Evolutionary conservation across 225 moss, liverwort and hornwort genomes (phyloP), one percentile per base, ranked within the genome.

Genomic region (Ulota crispa): DNA sequence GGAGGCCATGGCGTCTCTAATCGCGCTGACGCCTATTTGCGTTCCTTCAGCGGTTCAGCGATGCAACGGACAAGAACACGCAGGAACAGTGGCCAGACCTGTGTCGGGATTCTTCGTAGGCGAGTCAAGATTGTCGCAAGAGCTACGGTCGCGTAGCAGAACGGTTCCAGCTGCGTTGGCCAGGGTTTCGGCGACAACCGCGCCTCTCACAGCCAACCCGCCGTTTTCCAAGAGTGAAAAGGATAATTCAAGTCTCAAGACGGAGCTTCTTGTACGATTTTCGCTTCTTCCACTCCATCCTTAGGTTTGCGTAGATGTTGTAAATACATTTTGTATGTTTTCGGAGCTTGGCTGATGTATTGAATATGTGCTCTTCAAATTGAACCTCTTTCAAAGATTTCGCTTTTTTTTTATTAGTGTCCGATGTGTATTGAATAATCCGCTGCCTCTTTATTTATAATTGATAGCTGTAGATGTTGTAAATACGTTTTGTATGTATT

Each of bases 201-300:
- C 84, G 42, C 86, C 92, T 68, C 52, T 92, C 3, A 78, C 76
- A 27, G 92, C 89, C 68, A 86, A 88, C 47, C 67, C 81, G 37
- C 87, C 89, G 21, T 89, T 89, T n/a, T 83, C 86, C 32, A 86
- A 77, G 64, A 68, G 53, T 13, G 70, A 55, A 26, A 70, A 80
- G 6, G 84, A 76, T 5, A 71, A 65, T 42, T 85, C 80, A 50
- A 37, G 50, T 71, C 64, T 85, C 12, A 92, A 89, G 76, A 64
- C 92, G 55, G 89, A 89, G 86, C 83, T 92, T 34, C 92, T 92
- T 42, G 92, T 92, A 85, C 78, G 81, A 24, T 63, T 59, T 59
- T 56, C 12, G 42, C 53, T 32, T 50, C 23, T 13, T 20, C 34
- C n/a, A 53, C 14, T 23, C 42, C 32, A 20, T 64, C 6, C 3